These are phyloP conservation scores for Fusarium clavum DNA, from an alignment of 2,329 filamentous ascomycete genomes.

Conservation along the genomic window DNA sequence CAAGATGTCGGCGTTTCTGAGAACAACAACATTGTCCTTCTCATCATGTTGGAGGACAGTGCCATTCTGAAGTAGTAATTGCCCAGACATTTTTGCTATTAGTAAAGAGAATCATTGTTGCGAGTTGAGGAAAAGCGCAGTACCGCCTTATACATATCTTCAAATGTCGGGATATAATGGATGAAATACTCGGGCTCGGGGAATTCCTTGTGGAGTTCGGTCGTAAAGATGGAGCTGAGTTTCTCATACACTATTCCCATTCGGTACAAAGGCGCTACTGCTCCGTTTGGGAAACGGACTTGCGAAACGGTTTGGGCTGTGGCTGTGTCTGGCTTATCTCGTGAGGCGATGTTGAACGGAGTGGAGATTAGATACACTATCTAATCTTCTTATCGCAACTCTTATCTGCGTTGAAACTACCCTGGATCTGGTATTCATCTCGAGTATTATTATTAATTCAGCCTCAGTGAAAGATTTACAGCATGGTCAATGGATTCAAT, in stretches of 20 bases:
- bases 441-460: neutral
- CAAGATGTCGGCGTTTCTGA: neutral
- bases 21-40: neutral
- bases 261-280: neutral
- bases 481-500: accelerated
- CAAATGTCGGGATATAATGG: neutral
- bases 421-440: neutral
- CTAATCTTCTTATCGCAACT: accelerated
- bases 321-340: neutral
- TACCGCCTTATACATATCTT: neutral
- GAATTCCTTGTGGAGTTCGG: neutral
- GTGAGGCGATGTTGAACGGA: neutral
- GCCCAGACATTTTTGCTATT: accelerated
- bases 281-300: neutral
- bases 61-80: neutral
- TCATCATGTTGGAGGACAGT: slow-evolving; percentile 6
- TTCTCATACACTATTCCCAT: too few species aligned
- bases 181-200: neutral
- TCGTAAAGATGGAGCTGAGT: neutral
- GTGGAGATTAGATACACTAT: neutral
- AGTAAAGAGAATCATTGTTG: accelerated
- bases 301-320: neutral
- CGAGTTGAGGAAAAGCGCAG: too few species aligned
- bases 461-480: neutral
- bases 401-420: neutral